Conservation (phyloP, 371 early-diverging fungal species). For the Apophysomyces ossiformis region DNA sequence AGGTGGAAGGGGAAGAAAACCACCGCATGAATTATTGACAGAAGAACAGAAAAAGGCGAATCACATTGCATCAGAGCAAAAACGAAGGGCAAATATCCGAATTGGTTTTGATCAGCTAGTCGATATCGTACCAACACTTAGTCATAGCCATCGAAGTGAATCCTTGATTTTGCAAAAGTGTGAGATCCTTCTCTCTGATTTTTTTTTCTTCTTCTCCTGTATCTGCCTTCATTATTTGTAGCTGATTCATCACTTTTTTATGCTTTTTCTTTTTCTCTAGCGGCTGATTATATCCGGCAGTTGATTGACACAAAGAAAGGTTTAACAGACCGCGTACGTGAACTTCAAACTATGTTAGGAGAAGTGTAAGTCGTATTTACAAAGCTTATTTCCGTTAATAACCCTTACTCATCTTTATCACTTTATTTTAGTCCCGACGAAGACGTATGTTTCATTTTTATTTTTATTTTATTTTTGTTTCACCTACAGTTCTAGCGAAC, state of each 20-base stretch:
- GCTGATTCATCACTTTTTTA: too few relatives aligned
- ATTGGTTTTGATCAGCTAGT: conserved; percentile 77
- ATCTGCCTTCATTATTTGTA: neutral
- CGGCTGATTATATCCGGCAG: conserved; percentile 34
- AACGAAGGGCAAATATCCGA: conserved; percentile 80
- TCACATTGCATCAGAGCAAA: conserved; percentile 89
- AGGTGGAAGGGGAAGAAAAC: conserved; percentile 26
- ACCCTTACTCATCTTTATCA: neutral
- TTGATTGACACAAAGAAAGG: conserved; percentile 28
- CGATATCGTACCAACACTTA: conserved; percentile 73
- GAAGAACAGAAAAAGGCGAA: conserved; percentile 87
- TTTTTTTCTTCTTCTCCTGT: neutral
- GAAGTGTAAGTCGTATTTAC: conserved; percentile 28
- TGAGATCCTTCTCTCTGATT: conserved; percentile 17
- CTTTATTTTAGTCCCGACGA: conserved; percentile 26
- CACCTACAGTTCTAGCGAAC: neutral
- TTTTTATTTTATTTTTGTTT: neutral
- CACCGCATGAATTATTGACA: conserved; percentile 68
- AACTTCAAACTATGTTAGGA: conserved; percentile 23
- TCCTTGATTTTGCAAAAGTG: conserved; percentile 56
- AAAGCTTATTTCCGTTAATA: too few relatives aligned
- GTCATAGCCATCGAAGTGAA: conserved; percentile 54
- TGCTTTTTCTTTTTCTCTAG: conserved; percentile 12
- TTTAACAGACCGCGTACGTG: conserved; percentile 30
- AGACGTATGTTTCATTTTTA: conserved; percentile 15